Evolutionary conservation across 129 eudicot genomes (phyloP).

Genomic region (Daucus carota): DH1_v3.0 NC_030387.2:37486501-37487000

Average conservation of each 20-base stretch:
- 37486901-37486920: slow-evolving; percentile 49
- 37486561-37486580: no score
- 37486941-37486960: slow-evolving; percentile 91
- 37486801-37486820: background rate
- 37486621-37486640: background rate
- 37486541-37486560: background rate
- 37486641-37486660: background rate
- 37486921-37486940: slow-evolving; percentile 49
- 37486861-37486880: slow-evolving; percentile 26
- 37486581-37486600: no score
- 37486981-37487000: slow-evolving; percentile 52
- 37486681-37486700: background rate
- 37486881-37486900: slow-evolving; percentile 39
- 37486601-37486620: no score
- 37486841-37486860: slow-evolving; percentile 76
- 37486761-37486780: background rate
- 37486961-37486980: slow-evolving; percentile 77
- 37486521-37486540: background rate
- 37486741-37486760: background rate
- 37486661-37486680: background rate
- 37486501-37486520: background rate
- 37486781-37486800: background rate
- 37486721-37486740: background rate
- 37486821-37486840: slow-evolving; percentile 37
- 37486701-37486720: background rate